phyloP scores from a whole-genome alignment of 2,329 filamentous ascomycete genomes.

The Colletotrichum liaoningense region DNA sequence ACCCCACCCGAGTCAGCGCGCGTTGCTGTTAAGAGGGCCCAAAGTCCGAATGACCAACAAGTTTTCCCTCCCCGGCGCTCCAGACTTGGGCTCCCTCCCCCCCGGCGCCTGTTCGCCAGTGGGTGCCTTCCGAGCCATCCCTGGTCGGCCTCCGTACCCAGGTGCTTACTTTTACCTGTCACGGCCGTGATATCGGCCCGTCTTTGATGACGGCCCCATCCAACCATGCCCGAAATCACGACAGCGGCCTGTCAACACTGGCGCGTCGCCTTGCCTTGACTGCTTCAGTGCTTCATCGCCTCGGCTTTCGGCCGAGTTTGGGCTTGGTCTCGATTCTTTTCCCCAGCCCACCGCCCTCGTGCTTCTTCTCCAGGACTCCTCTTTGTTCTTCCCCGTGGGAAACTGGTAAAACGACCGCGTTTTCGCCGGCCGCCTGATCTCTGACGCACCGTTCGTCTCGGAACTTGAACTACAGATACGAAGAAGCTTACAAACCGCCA shows the following conservation, averaged over 20 bases:
- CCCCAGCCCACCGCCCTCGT: constrained; percentile 2
- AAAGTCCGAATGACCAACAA: background rate
- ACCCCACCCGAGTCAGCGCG: constrained; percentile 14
- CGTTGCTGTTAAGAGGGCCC: constrained; percentile 12
- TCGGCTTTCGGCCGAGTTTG: constrained; percentile 33
- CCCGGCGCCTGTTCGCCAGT: constrained; percentile 17
- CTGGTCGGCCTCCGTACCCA: constrained; percentile 21
- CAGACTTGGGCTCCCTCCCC: background rate
- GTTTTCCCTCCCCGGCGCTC: background rate
- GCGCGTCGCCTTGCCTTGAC: constrained; percentile 12
- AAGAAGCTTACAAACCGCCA: constrained; percentile 10
- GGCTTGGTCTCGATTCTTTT: constrained; percentile 14
- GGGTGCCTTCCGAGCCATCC: constrained; percentile 25
- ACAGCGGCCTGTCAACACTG: constrained; percentile 6
- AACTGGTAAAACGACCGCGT: constrained; percentile 24
- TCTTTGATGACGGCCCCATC: constrained; percentile 35
- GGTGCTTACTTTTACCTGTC: constrained; percentile 33
- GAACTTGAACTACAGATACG: background rate
- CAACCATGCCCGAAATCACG: constrained; percentile 19
- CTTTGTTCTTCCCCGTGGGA: constrained; percentile 36
- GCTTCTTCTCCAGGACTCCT: constrained; percentile 6
- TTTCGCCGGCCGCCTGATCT: constrained; percentile 27
- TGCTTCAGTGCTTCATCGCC: constrained; percentile 3
- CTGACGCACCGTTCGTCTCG: constrained; percentile 11
- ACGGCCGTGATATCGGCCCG: constrained; percentile 33